phyloP scores from a whole-genome alignment of 805 yeast species.

The Starmerella riodocensis region DNA sequence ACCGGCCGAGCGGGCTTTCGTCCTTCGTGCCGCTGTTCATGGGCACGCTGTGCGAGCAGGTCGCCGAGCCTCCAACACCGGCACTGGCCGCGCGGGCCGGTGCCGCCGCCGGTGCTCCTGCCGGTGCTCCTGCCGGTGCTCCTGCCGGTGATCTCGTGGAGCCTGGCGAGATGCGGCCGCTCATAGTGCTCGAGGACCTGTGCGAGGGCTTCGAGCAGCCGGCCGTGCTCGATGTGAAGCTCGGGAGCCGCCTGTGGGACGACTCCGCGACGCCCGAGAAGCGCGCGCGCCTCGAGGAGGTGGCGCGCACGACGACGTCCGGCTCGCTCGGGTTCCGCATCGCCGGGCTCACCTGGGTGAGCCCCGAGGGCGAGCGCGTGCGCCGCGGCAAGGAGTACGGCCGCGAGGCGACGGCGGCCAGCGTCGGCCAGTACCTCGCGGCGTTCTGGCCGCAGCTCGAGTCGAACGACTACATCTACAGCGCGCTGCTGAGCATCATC shows the following conservation, averaged over 20 bases:
- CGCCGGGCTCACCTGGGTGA: slow-evolving; percentile 69
- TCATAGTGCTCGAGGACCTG: slow-evolving; percentile 60
- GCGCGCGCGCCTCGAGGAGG: slow-evolving; percentile 43
- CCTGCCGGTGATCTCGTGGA: background rate
- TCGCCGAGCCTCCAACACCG: background rate
- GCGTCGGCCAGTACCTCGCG: slow-evolving; percentile 33
- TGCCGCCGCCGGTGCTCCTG: no score
- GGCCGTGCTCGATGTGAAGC: slow-evolving; percentile 66
- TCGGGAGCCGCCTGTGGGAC: slow-evolving; percentile 65
- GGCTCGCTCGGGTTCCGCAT: slow-evolving; percentile 64
- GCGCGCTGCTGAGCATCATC: slow-evolving; percentile 36
- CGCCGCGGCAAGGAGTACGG: slow-evolving; percentile 61
- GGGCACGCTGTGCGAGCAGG: slow-evolving; percentile 39
- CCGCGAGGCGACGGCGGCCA: slow-evolving; percentile 37
- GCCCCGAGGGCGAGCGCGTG: slow-evolving; percentile 33
- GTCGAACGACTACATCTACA: slow-evolving; percentile 14
- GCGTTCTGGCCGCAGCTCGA: slow-evolving; percentile 31
- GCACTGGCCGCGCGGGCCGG: background rate
- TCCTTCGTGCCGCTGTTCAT: slow-evolving; percentile 41
- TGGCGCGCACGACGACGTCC: slow-evolving; percentile 62
- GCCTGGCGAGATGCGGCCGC: slow-evolving; percentile 4
- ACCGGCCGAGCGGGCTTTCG: slow-evolving; percentile 19
- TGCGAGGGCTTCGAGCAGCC: slow-evolving; percentile 52
- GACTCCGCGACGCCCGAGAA: slow-evolving; percentile 44
- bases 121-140: no score